These are phyloP conservation scores for Trichoderma citrinoviride DNA, from an alignment of 2,329 filamentous ascomycete genomes.

Conservation along the genomic window DNA sequence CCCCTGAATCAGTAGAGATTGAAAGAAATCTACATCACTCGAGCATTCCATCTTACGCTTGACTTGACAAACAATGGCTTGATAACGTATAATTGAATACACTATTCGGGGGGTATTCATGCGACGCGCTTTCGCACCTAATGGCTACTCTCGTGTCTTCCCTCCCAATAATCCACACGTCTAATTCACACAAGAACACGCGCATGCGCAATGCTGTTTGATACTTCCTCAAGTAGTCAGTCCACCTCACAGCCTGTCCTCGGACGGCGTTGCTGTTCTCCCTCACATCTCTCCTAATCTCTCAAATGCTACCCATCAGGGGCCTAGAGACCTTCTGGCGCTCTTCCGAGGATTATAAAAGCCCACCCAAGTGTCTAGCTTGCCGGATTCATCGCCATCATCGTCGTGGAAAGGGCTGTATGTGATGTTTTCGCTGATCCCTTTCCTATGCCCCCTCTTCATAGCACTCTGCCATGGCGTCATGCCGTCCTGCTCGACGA, in stretches of 20 bases:
- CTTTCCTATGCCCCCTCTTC: constrained; percentile 9
- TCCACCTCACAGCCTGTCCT: neutral
- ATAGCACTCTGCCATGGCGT: neutral
- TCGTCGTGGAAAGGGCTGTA: neutral
- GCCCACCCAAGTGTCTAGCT: constrained; percentile 24
- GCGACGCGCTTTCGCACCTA: constrained; percentile 17
- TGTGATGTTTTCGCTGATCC: constrained; percentile 14
- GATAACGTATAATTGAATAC: constrained; percentile 6
- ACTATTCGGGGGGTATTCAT: constrained; percentile 9
- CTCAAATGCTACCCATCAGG: neutral
- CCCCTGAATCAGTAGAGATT: neutral
- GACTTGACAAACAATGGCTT: neutral
- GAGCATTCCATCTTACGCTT: too few species aligned
- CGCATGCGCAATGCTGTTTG: constrained; percentile 15
- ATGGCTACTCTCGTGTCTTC: constrained; percentile 18
- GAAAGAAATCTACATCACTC: neutral
- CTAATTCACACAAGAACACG: constrained; percentile 14
- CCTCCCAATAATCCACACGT: constrained; percentile 3
- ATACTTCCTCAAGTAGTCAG: neutral
- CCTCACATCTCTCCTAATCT: neutral
- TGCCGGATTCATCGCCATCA: neutral
- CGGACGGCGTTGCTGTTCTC: neutral
- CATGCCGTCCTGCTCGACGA: neutral
- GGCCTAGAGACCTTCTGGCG: constrained; percentile 8
- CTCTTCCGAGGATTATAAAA: constrained; percentile 19